These are phyloP conservation scores for Boletus fagicola DNA, from an alignment of 768 basidiomycete genomes.

Conservation along the genomic window DNA sequence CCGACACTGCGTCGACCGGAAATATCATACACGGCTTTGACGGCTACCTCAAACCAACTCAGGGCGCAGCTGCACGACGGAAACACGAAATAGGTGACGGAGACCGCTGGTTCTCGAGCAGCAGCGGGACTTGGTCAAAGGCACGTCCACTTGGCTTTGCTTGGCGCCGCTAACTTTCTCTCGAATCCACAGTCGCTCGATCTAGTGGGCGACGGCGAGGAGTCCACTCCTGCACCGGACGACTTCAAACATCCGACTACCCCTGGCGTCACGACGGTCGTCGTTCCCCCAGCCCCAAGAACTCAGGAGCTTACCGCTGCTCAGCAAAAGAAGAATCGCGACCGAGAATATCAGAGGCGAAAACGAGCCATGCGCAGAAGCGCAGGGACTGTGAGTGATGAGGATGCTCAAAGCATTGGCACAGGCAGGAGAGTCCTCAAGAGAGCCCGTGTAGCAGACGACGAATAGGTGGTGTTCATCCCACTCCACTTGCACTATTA, in stretches of 20 bases:
- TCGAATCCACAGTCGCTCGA: conserved; percentile 64
- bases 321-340: conserved; percentile 74
- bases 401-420: conserved; percentile 50
- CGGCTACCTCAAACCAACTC: conserved; percentile 75
- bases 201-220: conserved; percentile 66
- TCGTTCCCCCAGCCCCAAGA: conserved; percentile 70
- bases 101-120: conserved; percentile 80
- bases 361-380: conserved; percentile 68
- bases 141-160: conserved; percentile 34
- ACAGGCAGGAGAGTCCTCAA: conserved; percentile 64
- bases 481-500: not conserved
- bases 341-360: conserved; percentile 77
- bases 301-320: conserved; percentile 66
- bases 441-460: conserved; percentile 62
- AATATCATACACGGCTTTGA: conserved; percentile 90
- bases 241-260: conserved; percentile 67
- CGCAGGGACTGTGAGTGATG: conserved; percentile 68
- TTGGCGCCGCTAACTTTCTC: conserved; percentile 6
- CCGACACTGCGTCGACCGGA: conserved; percentile 78
- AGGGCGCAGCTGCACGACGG: conserved; percentile 50
- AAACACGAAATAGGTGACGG: conserved; percentile 74
- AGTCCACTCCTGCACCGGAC: conserved; percentile 59
- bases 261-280: conserved; percentile 71
- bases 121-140: conserved; percentile 75
- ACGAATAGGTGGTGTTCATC: conserved; percentile 45